A percentile compares a stretch with the other conserved stretches of the same genome.
Conservation (phyloP, 202 grass and related monocot genomes). For the Eragrostis tef region DNA sequence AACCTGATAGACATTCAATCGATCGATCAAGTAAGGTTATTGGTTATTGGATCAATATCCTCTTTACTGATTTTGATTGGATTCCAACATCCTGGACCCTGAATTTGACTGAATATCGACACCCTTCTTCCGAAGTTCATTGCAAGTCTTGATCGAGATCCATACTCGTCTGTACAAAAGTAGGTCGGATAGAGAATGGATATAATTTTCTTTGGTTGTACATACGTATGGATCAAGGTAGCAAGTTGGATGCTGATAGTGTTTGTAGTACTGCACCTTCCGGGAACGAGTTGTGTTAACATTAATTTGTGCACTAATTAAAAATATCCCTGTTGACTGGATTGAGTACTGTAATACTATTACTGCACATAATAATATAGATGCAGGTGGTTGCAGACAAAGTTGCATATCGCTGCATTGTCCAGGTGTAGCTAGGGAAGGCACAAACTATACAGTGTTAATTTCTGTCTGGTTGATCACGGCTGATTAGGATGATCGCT, state of each 20-base stretch:
- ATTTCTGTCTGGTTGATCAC: background rate
- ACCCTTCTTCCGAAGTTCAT: too few relatives aligned
- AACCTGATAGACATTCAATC: too few relatives aligned
- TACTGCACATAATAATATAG: too few relatives aligned
- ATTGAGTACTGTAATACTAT: background rate
- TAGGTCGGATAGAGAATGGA: too few relatives aligned
- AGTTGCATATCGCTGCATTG: background rate
- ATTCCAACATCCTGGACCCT: too few relatives aligned
- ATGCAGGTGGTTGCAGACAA: background rate
- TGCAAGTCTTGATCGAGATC: background rate
- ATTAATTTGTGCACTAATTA: background rate
- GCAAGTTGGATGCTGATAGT: background rate
- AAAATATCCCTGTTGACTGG: background rate
- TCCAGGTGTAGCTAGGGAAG: constrained; percentile 5
- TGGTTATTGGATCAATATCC: too few relatives aligned
- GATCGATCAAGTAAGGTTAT: too few relatives aligned
- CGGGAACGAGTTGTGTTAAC: too few relatives aligned
- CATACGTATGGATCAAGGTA: constrained; percentile 20
- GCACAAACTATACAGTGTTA: background rate
- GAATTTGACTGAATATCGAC: too few relatives aligned
- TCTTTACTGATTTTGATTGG: background rate
- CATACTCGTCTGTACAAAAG: background rate
- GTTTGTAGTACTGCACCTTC: background rate
- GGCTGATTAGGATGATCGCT: constrained; percentile 3
- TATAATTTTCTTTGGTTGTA: background rate